phyloP scores from a whole-genome alignment of 495 filamentous ascomycete species.

The Cercophora sp. region DNA sequence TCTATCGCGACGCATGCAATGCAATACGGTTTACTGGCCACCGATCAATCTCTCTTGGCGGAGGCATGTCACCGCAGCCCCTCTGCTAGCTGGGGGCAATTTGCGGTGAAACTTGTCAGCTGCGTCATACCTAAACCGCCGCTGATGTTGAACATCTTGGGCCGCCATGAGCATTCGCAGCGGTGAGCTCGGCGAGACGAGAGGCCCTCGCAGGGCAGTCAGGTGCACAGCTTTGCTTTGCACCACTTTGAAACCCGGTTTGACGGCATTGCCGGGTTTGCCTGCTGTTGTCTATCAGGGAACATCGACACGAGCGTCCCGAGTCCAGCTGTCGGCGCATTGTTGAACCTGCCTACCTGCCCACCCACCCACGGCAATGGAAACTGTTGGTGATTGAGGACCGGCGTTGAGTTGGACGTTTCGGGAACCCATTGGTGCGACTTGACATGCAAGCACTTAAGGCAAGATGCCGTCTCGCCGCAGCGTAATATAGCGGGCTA shows the following conservation, averaged over 20 bases:
- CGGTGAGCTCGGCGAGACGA: conserved; percentile 1
- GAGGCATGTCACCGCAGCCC: too few species aligned
- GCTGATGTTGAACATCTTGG: neutral
- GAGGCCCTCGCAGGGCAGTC: neutral
- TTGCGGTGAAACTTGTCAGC: conserved; percentile 10
- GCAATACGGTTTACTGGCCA: too few species aligned
- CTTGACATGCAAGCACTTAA: conserved; percentile 11
- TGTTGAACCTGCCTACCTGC: too few species aligned
- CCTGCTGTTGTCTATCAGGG: too few species aligned
- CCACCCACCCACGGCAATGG: too few species aligned
- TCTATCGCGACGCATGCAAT: too few species aligned
- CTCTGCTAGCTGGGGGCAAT: neutral
- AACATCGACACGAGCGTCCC: too few species aligned
- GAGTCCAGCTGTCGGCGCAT: too few species aligned
- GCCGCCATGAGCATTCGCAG: neutral
- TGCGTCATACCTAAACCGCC: conserved; percentile 3
- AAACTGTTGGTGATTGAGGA: neutral
- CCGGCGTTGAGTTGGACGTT: neutral
- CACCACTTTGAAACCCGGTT: neutral
- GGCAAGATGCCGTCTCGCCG: conserved; percentile 1
- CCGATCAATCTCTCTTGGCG: too few species aligned
- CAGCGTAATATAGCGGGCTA: neutral
- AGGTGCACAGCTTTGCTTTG: neutral
- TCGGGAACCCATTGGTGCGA: conserved; percentile 7
- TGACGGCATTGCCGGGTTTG: too few species aligned